Evolutionary conservation across 345 rosid species (phyloP).

Genomic region (Lenwebbia sp.): DNA sequence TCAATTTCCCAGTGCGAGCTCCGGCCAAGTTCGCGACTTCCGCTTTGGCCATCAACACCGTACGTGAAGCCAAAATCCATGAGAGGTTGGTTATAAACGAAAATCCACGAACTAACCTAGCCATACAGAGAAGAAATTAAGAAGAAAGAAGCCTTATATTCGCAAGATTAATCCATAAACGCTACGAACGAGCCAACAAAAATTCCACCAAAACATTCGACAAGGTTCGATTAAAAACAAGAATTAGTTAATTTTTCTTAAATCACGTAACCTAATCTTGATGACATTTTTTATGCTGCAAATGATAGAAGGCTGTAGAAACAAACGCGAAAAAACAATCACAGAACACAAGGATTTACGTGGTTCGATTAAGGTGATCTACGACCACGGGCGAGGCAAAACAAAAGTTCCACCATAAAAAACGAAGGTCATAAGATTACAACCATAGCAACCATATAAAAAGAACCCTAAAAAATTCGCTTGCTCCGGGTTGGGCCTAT

Average conservation of each 20-base stretch:
- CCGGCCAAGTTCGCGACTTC: not conserved
- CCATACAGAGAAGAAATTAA: not conserved
- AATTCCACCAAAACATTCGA: not conserved
- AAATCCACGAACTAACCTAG: not conserved
- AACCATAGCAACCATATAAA: too few species aligned
- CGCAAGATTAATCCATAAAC: not conserved
- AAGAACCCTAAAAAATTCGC: too few species aligned
- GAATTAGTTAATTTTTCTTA: not conserved
- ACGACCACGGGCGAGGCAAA: too few species aligned
- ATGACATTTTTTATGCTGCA: not conserved
- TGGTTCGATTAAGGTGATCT: too few species aligned
- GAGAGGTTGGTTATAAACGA: not conserved
- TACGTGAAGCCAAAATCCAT: not conserved
- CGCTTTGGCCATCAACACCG: not conserved
- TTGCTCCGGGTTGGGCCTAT: too few species aligned
- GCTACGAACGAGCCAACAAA: not conserved
- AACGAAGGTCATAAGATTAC: too few species aligned
- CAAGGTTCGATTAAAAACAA: not conserved
- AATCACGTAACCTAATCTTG: not conserved
- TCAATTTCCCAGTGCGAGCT: not conserved
- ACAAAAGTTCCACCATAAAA: too few species aligned
- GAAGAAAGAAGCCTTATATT: not conserved
- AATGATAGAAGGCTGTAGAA: not conserved
- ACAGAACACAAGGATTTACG: too few species aligned
- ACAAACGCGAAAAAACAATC: too few species aligned